Conservation (phyloP, 257 asterid genomes). For the Solanum ossicruentum region DNA sequence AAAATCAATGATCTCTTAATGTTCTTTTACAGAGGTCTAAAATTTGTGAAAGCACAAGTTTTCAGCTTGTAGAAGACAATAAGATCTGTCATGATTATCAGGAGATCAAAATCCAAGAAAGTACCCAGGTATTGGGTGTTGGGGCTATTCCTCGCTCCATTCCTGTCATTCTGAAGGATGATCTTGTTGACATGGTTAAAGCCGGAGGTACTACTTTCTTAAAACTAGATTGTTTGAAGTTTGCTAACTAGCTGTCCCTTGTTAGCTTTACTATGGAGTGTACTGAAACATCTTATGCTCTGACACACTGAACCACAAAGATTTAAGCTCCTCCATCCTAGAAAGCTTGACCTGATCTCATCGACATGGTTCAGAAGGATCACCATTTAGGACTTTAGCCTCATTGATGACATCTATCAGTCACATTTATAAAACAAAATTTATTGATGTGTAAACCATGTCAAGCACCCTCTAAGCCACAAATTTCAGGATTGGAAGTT, state of each 20-base stretch:
- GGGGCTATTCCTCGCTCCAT: constrained; percentile 98
- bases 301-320: neutral
- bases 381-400: neutral
- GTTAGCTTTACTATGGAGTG: neutral
- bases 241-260: neutral
- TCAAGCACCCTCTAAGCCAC: neutral
- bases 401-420: neutral
- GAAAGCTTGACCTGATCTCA: neutral
- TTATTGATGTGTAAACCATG: neutral
- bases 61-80: constrained; percentile 67
- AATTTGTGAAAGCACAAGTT: constrained; percentile 75
- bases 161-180: constrained; percentile 86
- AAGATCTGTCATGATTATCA: constrained; percentile 89
- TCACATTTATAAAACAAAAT: neutral
- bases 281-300: neutral
- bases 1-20: neutral
- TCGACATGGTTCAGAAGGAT: neutral
- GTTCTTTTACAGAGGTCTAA: constrained; percentile 12
- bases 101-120: constrained; percentile 95
- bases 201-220: constrained; percentile 70
- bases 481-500: neutral
- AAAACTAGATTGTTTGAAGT: neutral
- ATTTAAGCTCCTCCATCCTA: neutral
- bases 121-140: constrained; percentile 89
- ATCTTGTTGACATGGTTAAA: constrained; percentile 90